Base-by-base conservation (phyloP, 2,329 filamentous ascomycete species). In the Alternaria gansuensis region DNA sequence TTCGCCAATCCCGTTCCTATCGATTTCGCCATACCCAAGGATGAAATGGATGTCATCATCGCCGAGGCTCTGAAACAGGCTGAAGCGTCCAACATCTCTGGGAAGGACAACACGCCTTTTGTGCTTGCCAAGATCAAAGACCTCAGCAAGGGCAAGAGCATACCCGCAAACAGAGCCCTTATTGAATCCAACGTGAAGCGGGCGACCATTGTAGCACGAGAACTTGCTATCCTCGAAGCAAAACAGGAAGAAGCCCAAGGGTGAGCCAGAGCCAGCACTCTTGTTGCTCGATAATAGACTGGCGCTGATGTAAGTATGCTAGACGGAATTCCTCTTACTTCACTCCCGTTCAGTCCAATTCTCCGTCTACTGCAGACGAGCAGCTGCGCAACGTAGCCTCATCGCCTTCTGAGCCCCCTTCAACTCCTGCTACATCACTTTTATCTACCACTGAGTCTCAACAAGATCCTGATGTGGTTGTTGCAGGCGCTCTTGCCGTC, bases 1-100 rank as follows among this genome's bases (percentile, higher is more conserved):
- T 93, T 99, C 72, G 93, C 93, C 55, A 98, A 96, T 73, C 94
- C 93, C 0, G 90, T 97, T 34, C 90, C 93, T 0, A 80, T 85
- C 52, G 82, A 90, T 58, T 81, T 84, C 68, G 89, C 87, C 14
- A 89, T 97, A 48, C 85, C 90, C 1, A 87, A 88, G 57, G 77
- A 81, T 3, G 73, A 76, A 21, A 77, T 81, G 65, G 70, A 79
- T 37, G 33, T 72, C 1, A 67, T 80, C 24, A 78, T 82, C 40
- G 71, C 74, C 21, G 76, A 80, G 50, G 76, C 78, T 40, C 69
- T 81, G 23, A 62, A 67, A 29, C 71, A 79, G 64, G 74, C 76
- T 5, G 60, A 78, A 49, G 69, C 71, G 4, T 67, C 70, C 23
- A 75, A 76, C 9, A 86, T 86, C 59, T 85, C 83, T 1, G 93